These are phyloP conservation scores for Exophiala oligosperma DNA, from an alignment of 2,329 filamentous ascomycete genomes.

Conservation along the genomic window DNA sequence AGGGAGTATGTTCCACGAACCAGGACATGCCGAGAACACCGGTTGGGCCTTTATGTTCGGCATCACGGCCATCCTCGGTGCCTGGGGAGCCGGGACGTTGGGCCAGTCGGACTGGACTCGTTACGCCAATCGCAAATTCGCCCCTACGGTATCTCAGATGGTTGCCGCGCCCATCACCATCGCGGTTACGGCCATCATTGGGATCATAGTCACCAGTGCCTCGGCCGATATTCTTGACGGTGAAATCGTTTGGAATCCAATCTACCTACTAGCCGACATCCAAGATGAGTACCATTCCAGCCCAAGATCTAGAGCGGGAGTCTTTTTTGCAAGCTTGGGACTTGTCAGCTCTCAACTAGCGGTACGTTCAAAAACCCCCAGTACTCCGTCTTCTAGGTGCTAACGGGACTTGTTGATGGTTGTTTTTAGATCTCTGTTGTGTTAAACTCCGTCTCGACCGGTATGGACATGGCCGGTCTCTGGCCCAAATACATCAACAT, in stretches of 20 bases:
- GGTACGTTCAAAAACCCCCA: slow-evolving; percentile 21
- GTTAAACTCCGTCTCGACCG: slow-evolving; percentile 51
- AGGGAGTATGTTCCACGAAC: slow-evolving; percentile 26
- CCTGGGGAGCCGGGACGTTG: slow-evolving; percentile 31
- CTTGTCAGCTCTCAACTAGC: slow-evolving; percentile 38
- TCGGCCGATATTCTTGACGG: slow-evolving; percentile 30
- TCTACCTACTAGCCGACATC: slow-evolving; percentile 38
- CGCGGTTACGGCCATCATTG: slow-evolving; percentile 38
- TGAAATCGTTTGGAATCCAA: slow-evolving; percentile 42
- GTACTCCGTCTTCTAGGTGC: too few relatives aligned
- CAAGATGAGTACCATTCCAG: slow-evolving; percentile 35
- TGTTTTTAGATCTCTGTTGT: slow-evolving; percentile 36
- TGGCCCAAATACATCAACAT: slow-evolving; percentile 58
- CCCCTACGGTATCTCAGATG: slow-evolving; percentile 30
- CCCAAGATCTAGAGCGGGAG: slow-evolving; percentile 38
- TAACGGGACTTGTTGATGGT: too few relatives aligned
- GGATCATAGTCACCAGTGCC: slow-evolving; percentile 40
- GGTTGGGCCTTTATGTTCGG: slow-evolving; percentile 32
- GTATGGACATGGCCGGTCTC: slow-evolving; percentile 57
- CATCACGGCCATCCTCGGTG: slow-evolving; percentile 31
- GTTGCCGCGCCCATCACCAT: slow-evolving; percentile 39
- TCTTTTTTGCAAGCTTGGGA: slow-evolving; percentile 40
- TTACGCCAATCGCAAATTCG: slow-evolving; percentile 31
- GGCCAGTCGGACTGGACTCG: slow-evolving; percentile 32
- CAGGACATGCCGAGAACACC: slow-evolving; percentile 16